phyloP scores from a whole-genome alignment of 2,329 filamentous ascomycete genomes.

The Periglandula ipomoeae region DNA sequence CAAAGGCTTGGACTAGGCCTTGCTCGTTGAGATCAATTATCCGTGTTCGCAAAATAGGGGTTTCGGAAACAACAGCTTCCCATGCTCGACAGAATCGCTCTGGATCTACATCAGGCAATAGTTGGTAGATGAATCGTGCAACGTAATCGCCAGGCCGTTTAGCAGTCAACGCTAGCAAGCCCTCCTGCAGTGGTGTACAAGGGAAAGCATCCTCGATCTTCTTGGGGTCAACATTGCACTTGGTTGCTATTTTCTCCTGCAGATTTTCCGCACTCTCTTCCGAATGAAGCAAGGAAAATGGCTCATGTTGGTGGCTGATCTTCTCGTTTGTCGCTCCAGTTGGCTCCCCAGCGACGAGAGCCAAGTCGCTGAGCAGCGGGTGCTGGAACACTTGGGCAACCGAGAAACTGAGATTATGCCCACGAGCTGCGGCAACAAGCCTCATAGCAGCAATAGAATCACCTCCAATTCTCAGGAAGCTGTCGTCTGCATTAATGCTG shows the following conservation, averaged over 20 bases:
- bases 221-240: neutral
- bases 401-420: slow-evolving; percentile 25
- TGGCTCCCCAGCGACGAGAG: neutral
- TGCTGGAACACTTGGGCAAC: slow-evolving; percentile 32
- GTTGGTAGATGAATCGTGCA: slow-evolving; percentile 32
- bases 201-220: slow-evolving; percentile 39
- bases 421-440: slow-evolving; percentile 22
- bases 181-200: slow-evolving; percentile 41
- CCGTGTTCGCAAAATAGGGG: slow-evolving; percentile 33
- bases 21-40: slow-evolving; percentile 32
- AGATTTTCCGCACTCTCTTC: neutral
- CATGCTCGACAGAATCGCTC: slow-evolving; percentile 27
- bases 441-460: slow-evolving; percentile 39
- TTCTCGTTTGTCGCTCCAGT: neutral
- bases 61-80: slow-evolving; percentile 23
- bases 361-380: slow-evolving; percentile 6
- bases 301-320: neutral
- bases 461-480: slow-evolving; percentile 38
- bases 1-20: slow-evolving; percentile 15
- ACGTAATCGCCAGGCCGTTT: slow-evolving; percentile 36
- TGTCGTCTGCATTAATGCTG: slow-evolving; percentile 28
- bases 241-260: neutral
- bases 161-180: slow-evolving; percentile 36
- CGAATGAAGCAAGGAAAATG: slow-evolving; percentile 2
- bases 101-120: slow-evolving; percentile 19